Evolutionary conservation across 1,139 yeast genomes (phyloP).

Genomic region (Candida frijolesensis): DNA sequence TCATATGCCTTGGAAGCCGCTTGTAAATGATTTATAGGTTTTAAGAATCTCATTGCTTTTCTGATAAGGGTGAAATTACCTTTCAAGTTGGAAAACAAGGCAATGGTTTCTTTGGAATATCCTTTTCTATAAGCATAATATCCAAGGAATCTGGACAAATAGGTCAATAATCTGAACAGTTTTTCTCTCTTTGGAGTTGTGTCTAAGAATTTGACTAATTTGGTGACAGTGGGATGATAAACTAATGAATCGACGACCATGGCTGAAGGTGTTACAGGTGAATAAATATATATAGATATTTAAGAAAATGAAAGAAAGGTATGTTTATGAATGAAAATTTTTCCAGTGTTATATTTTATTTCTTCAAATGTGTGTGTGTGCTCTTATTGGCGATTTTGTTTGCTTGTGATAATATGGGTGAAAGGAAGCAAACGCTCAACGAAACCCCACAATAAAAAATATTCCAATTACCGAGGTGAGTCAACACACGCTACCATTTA

Average conservation of each 20-base stretch:
- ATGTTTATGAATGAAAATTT: background rate
- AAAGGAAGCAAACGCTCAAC: background rate
- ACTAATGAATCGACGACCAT: constrained; percentile 71
- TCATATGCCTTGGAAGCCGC: constrained; percentile 69
- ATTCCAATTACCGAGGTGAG: background rate
- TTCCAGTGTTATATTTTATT: background rate
- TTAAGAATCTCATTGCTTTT: constrained; percentile 82
- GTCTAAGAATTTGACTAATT: constrained; percentile 66
- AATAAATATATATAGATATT: background rate
- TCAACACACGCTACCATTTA: no score
- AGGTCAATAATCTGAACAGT: constrained; percentile 77
- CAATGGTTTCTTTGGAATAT: constrained; percentile 51
- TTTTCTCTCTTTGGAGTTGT: constrained; percentile 70
- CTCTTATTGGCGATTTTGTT: background rate
- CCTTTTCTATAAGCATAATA: constrained; percentile 67
- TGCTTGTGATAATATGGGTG: constrained; percentile 3
- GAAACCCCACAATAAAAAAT: no score
- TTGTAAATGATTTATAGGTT: constrained; percentile 76
- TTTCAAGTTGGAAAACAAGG: constrained; percentile 54
- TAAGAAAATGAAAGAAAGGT: background rate
- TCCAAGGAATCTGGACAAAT: constrained; percentile 72
- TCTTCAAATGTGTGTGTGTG: no score
- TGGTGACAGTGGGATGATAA: constrained; percentile 74
- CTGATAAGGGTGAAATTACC: constrained; percentile 68
- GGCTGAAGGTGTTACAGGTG: background rate